Conservation (phyloP, 805 yeast species). For the Candida qinlingensis region DNA sequence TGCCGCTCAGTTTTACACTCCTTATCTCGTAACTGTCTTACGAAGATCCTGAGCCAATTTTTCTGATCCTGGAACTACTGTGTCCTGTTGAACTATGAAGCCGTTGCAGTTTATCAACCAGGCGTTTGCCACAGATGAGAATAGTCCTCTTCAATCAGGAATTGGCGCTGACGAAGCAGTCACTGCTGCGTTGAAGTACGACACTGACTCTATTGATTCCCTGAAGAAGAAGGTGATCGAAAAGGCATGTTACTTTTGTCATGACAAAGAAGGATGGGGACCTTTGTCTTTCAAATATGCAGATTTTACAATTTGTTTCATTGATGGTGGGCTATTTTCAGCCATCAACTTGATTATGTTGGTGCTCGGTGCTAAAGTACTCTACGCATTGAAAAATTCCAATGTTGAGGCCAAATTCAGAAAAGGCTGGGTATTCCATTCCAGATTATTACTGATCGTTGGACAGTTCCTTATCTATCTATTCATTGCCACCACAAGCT, state of each 20-base stretch:
- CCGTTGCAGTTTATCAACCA: not conserved
- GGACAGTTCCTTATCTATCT: slow-evolving; percentile 26
- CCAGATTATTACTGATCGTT: slow-evolving; percentile 29
- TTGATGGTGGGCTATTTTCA: slow-evolving; percentile 46
- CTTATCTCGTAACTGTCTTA: too few relatives aligned
- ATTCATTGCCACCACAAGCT: slow-evolving; percentile 18
- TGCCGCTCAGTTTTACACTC: too few relatives aligned
- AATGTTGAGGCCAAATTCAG: slow-evolving; percentile 30
- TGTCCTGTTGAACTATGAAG: not conserved
- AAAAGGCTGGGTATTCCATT: slow-evolving; percentile 32
- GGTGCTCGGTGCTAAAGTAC: slow-evolving; percentile 35
- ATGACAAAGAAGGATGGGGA: slow-evolving; percentile 36
- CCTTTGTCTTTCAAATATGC: slow-evolving; percentile 38
- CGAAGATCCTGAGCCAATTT: too few relatives aligned
- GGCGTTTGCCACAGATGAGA: not conserved
- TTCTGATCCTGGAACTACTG: not conserved
- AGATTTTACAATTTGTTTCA: slow-evolving; percentile 57
- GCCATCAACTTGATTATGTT: slow-evolving; percentile 38
- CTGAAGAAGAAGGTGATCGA: not conserved
- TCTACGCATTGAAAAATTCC: slow-evolving; percentile 21
- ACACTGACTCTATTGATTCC: not conserved
- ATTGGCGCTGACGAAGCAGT: too few relatives aligned
- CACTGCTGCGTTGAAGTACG: not conserved
- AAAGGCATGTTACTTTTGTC: slow-evolving; percentile 13
- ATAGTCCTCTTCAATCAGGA: not conserved